Evolutionary conservation across 768 basidiomycete genomes (phyloP).

Genomic region (Mycena galericulata): DNA sequence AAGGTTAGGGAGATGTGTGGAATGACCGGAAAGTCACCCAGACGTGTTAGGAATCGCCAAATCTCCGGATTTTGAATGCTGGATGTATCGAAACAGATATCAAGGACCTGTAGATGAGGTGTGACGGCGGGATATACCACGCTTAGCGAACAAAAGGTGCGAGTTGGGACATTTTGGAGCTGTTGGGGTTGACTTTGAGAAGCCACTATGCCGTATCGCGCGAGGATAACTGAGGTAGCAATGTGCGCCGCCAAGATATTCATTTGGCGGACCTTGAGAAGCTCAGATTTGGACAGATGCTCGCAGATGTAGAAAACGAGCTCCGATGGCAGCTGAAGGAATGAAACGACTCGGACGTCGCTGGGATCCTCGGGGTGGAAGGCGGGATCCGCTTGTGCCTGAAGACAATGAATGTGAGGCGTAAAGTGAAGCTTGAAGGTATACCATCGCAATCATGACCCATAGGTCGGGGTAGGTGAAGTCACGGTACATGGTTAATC

Average conservation of each 20-base stretch:
- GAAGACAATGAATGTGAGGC: no score
- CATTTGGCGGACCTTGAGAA: slow-evolving; percentile 11
- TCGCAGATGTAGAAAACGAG: slow-evolving; percentile 13
- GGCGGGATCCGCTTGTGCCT: no score
- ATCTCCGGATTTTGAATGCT: not conserved
- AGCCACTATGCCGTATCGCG: slow-evolving; percentile 14
- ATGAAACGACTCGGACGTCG: not conserved
- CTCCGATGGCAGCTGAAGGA: slow-evolving; percentile 11
- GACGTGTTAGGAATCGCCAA: slow-evolving; percentile 2
- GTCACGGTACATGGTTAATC: no score
- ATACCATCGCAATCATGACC: no score
- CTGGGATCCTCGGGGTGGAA: no score
- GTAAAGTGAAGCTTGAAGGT: no score
- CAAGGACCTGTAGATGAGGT: slow-evolving; percentile 4
- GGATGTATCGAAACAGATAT: not conserved
- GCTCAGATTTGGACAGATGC: slow-evolving; percentile 13
- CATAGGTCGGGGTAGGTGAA: no score
- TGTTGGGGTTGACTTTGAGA: slow-evolving; percentile 14
- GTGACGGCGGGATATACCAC: slow-evolving; percentile 1
- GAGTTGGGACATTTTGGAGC: slow-evolving; percentile 2
- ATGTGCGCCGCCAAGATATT: slow-evolving; percentile 6
- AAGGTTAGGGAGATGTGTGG: slow-evolving; percentile 12
- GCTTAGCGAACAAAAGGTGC: slow-evolving; percentile 11
- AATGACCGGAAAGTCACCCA: slow-evolving; percentile 23
- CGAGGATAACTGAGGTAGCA: slow-evolving; percentile 17